These are phyloP conservation scores for Sclerotinia borealis DNA, from an alignment of 2,329 filamentous ascomycete species.

Conservation along the genomic window DNA sequence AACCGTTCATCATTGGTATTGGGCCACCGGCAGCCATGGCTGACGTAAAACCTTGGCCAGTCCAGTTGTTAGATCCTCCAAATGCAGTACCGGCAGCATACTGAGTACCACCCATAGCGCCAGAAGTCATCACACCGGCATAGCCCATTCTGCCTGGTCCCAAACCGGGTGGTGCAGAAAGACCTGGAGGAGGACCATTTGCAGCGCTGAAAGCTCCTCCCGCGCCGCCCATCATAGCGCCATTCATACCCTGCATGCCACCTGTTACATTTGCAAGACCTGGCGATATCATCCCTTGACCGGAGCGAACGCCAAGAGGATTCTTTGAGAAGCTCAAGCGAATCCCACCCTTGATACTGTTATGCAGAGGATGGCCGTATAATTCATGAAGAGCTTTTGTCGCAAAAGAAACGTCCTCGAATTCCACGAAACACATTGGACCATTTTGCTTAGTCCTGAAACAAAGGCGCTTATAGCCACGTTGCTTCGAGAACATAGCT, in stretches of 20 bases:
- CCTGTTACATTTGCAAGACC: slow-evolving; percentile 38
- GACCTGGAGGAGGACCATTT: slow-evolving; percentile 70
- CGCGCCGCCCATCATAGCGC: slow-evolving; percentile 42
- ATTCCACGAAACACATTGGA: slow-evolving; percentile 98
- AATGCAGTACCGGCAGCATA: slow-evolving; percentile 24
- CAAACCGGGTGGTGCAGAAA: slow-evolving; percentile 69
- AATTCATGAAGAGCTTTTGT: slow-evolving; percentile 87
- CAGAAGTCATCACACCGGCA: slow-evolving; percentile 21
- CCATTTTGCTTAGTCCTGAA: slow-evolving; percentile 94
- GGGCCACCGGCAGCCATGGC: slow-evolving; percentile 30
- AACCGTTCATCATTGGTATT: slow-evolving; percentile 27
- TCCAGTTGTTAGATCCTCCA: slow-evolving; percentile 28
- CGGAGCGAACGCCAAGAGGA: slow-evolving; percentile 82
- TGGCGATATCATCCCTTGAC: slow-evolving; percentile 44
- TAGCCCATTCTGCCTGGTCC: slow-evolving; percentile 33
- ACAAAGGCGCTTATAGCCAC: slow-evolving; percentile 91
- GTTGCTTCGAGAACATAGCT: slow-evolving; percentile 83
- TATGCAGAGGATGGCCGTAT: slow-evolving; percentile 80
- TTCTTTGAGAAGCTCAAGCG: slow-evolving; percentile 97
- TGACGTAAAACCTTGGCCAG: slow-evolving; percentile 23
- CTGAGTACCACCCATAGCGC: slow-evolving; percentile 23
- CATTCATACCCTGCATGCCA: slow-evolving; percentile 51
- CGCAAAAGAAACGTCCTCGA: slow-evolving; percentile 86
- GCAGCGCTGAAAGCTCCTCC: slow-evolving; percentile 35
- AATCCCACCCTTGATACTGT: slow-evolving; percentile 91